These are phyloP conservation scores for Phytophthora fragariae DNA, from an alignment of 352 stramenopile species.

Conservation along the genomic window DNA sequence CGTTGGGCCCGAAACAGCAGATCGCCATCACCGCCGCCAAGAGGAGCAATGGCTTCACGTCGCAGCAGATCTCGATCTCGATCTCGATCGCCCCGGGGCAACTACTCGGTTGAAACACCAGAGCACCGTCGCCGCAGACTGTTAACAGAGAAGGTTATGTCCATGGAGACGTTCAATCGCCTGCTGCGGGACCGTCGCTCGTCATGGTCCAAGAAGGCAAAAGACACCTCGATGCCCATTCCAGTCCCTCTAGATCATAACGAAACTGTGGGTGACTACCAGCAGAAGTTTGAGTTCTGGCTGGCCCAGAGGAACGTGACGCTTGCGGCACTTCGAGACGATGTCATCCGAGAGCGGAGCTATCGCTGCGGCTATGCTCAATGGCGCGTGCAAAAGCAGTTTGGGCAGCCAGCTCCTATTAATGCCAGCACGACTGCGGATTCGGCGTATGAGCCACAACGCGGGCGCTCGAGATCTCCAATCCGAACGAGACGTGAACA, in stretches of 20 bases:
- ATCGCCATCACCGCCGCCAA: slow-evolving; percentile 19
- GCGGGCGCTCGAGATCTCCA: slow-evolving; percentile 5
- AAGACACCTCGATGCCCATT: slow-evolving; percentile 9
- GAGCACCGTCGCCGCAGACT: slow-evolving; percentile 18
- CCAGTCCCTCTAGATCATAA: slow-evolving; percentile 20
- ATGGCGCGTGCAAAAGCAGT: slow-evolving; percentile 25
- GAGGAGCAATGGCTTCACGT: slow-evolving; percentile 14
- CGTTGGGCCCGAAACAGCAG: slow-evolving; percentile 15
- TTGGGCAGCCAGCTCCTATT: background rate
- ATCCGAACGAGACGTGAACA: background rate
- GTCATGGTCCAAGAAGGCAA: slow-evolving; percentile 12
- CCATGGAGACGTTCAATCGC: slow-evolving; percentile 20
- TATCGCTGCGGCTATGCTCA: slow-evolving; percentile 32
- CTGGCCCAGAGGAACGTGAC: slow-evolving; percentile 27
- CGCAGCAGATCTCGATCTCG: slow-evolving; percentile 22
- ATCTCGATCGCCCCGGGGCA: slow-evolving; percentile 14
- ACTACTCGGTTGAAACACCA: slow-evolving; percentile 13
- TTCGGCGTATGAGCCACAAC: background rate
- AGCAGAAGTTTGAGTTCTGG: slow-evolving; percentile 43
- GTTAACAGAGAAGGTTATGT: slow-evolving; percentile 30
- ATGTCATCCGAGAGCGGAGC: slow-evolving; percentile 18
- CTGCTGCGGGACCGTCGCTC: slow-evolving; percentile 15
- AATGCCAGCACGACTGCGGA: background rate
- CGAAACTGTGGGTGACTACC: slow-evolving; percentile 27
- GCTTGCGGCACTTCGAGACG: slow-evolving; percentile 15